A percentile compares a stretch with the other conserved stretches of the same genome.
Evolutionary conservation across 179 eudicot genomes (phyloP).

Genomic region (Corrigiola litoralis): DNA sequence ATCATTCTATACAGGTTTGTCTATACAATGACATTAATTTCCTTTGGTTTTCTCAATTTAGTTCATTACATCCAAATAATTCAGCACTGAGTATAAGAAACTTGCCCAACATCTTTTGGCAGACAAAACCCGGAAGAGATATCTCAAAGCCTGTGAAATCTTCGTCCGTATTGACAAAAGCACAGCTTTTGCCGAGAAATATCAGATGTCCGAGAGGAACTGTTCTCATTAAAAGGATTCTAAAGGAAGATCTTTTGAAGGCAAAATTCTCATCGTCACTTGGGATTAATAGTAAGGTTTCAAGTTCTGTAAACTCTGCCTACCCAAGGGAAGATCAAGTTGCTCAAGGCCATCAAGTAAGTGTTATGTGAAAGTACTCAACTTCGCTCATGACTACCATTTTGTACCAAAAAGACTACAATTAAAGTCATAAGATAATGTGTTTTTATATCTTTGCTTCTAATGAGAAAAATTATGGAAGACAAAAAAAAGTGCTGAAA

Average conservation of each 20-base stretch:
- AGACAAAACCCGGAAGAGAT: constrained; percentile 20
- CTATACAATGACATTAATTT: neutral
- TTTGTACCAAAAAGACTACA: too few species aligned
- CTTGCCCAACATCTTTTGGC: neutral
- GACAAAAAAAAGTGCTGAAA: too few species aligned
- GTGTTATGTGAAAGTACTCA: too few species aligned
- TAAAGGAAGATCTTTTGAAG: constrained; percentile 18
- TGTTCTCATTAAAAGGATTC: constrained; percentile 24
- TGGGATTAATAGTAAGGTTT: neutral
- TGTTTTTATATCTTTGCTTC: too few species aligned
- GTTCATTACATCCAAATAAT: neutral
- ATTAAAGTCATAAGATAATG: too few species aligned
- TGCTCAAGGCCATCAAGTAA: constrained; percentile 4
- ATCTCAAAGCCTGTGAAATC: neutral
- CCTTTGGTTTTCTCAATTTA: neutral
- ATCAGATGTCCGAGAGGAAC: constrained; percentile 29
- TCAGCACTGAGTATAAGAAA: too few species aligned
- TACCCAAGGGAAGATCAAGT: neutral
- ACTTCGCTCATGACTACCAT: too few species aligned
- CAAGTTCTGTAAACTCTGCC: neutral
- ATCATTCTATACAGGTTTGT: constrained; percentile 21
- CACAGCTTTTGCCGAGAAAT: constrained; percentile 3
- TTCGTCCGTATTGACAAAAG: neutral
- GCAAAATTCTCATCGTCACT: neutral
- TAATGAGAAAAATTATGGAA: too few species aligned